phyloP scores from a whole-genome alignment of 208 protist genomes.

The Trypanosoma theileri region DNA sequence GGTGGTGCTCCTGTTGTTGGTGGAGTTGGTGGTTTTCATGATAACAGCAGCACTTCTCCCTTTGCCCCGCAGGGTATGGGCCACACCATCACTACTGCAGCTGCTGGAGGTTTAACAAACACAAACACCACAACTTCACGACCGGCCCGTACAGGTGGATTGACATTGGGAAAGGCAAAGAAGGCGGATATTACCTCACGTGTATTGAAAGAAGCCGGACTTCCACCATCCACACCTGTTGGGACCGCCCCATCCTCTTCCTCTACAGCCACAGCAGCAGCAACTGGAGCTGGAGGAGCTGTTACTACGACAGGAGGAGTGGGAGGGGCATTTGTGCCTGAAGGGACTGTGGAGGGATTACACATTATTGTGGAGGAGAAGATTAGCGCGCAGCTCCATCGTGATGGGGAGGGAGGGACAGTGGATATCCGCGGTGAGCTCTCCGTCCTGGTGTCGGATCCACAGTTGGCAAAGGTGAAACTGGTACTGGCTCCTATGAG shows the following conservation, averaged over 20 bases:
- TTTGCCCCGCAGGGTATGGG: not conserved
- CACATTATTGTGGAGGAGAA: constrained; percentile 68
- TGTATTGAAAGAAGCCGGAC: constrained; percentile 75
- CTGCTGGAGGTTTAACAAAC: not conserved
- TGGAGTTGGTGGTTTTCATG: not conserved
- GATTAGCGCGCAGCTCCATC: constrained; percentile 53
- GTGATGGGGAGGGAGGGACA: constrained; percentile 49
- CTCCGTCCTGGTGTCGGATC: constrained; percentile 70
- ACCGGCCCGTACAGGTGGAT: constrained; percentile 42
- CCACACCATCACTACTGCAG: not conserved
- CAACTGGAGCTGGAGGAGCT: not conserved
- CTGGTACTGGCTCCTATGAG: constrained; percentile 54
- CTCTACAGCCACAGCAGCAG: not conserved
- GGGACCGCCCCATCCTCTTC: not conserved
- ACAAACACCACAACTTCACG: not conserved
- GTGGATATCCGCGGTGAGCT: constrained; percentile 77
- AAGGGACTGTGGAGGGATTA: constrained; percentile 34
- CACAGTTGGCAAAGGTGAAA: constrained; percentile 50
- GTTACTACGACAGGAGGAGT: not conserved
- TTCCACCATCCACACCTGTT: constrained; percentile 2
- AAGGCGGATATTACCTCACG: constrained; percentile 77
- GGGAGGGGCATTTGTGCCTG: not conserved
- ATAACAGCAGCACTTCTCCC: not conserved
- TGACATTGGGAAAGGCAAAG: constrained; percentile 68
- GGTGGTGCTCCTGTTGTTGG: constrained; percentile 5